Evolutionary conservation across 352 stramenopile species (phyloP), one percentile per base, ranked within the genome.

Genomic region (Globisporangium okanoganense): DNA sequence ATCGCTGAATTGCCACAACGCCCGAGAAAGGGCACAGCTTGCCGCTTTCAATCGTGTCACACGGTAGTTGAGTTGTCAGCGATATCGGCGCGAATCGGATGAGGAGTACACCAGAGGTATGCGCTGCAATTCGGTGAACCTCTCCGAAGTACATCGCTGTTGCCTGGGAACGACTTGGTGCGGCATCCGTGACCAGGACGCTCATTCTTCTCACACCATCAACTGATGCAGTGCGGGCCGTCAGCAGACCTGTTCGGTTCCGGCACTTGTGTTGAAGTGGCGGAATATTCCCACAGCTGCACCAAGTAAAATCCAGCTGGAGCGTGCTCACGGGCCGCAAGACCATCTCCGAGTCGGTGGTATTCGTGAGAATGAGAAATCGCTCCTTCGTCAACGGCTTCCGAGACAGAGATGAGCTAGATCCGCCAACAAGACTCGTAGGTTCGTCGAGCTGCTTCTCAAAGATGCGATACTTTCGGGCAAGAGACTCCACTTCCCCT

Each of bases 1-100:
- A 88, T 55, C 77, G 81, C 53, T 96, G 87, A 24, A 96, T 89
- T 16, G 69, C 81, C 51, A 96, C 66, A 58, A 87, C 87, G 14
- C 87, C 87, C 14, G 58, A 56, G 24, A 95, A 70, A 38, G 80
- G 60, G n/a, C 70, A 76, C 27, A 81, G 36, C 59, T 83, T 87
- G 5, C 87, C 87, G 38, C 47, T 74, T 18, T 89, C 82, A 24
- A 96, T 77, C 18, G 62, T 48, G 33, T 94, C 82, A 3, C 53
- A 56, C 36, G 71, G 72, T 18, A 94, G 51, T 5, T 73, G 69
- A 5, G 59, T 47, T 10, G 85, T 89, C 31, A 66, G 66, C 35
- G 85, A 82, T 49, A 94, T 85, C 0, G 72, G 60, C 41, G 85
- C 85, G 69, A 94, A 96, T 40, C 72, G 66, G 69, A 92, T 85